Conservation (phyloP, 441 rosid genomes). For the Hypseocharis bilobata region DNA sequence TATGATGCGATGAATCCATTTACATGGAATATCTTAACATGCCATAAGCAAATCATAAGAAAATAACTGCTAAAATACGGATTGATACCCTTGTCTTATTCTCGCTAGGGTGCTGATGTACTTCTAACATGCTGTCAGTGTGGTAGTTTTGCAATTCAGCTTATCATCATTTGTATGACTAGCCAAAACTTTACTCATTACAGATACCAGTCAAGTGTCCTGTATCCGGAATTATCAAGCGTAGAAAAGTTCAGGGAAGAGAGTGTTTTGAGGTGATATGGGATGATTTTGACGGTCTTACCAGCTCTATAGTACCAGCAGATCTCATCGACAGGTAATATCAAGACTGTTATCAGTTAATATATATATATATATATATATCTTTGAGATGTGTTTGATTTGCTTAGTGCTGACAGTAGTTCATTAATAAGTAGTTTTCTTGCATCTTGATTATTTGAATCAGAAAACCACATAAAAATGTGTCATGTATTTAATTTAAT, state of each 20-base stretch:
- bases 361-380: not conserved
- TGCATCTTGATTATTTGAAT: not conserved
- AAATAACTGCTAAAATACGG: not conserved
- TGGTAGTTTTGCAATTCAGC: not conserved
- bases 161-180: constrained; percentile 1
- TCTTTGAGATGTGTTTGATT: not conserved
- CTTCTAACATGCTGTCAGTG: not conserved
- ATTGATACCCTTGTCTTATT: not conserved
- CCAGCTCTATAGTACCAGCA: constrained; percentile 59
- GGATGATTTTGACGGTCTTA: constrained; percentile 52
- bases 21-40: too few relatives aligned
- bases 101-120: too few relatives aligned
- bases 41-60: too few relatives aligned
- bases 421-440: not conserved
- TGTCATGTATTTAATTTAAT: not conserved
- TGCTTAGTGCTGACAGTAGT: not conserved
- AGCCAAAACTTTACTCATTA: constrained; percentile 9
- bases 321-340: constrained; percentile 67
- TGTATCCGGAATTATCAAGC: constrained; percentile 55
- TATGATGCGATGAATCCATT: too few relatives aligned
- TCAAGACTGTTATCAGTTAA: not conserved
- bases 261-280: constrained; percentile 73
- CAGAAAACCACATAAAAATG: too few relatives aligned
- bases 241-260: constrained; percentile 51
- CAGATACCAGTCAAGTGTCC: constrained; percentile 73